Percentiles rank a stretch among this genome's conserved stretches.
phyloP scores from a whole-genome alignment of 768 basidiomycete species.

The Leccinum barrowsii region DNA sequence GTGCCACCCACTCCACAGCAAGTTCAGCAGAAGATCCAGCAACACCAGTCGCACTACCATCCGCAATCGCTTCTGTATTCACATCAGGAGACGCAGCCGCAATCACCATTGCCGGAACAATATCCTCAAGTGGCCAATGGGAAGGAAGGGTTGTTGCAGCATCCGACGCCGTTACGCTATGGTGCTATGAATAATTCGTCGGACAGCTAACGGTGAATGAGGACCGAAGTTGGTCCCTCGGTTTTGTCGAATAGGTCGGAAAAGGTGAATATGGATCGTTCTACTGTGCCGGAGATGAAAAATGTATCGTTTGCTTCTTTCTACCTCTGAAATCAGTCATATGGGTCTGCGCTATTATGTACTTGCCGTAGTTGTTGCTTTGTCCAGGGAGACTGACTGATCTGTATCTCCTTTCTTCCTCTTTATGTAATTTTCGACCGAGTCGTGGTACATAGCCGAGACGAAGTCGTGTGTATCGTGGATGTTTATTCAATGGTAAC shows the following conservation, averaged over 20 bases:
- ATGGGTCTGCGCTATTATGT: not conserved
- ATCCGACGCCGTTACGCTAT: conserved; percentile 15
- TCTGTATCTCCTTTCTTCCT: not conserved
- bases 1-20: conserved; percentile 18
- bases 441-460: not conserved
- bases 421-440: not conserved
- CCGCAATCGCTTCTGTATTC: not conserved
- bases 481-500: not conserved
- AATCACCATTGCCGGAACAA: not conserved
- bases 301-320: not conserved
- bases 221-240: not conserved
- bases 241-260: not conserved
- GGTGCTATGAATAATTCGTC: conserved; percentile 11
- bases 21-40: conserved; percentile 16
- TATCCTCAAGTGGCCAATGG: not conserved
- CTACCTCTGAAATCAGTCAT: not conserved
- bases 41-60: conserved; percentile 15
- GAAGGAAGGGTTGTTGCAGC: conserved; percentile 6
- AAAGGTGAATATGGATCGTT: not conserved
- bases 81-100: not conserved
- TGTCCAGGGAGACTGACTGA: too few relatives aligned
- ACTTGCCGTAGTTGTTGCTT: not conserved
- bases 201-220: conserved; percentile 9
- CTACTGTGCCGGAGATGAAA: not conserved
- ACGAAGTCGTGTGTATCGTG: not conserved